These are phyloP conservation scores for Plenodomus tracheiphilus DNA, from an alignment of 2,329 filamentous ascomycete species.

Conservation along the genomic window DNA sequence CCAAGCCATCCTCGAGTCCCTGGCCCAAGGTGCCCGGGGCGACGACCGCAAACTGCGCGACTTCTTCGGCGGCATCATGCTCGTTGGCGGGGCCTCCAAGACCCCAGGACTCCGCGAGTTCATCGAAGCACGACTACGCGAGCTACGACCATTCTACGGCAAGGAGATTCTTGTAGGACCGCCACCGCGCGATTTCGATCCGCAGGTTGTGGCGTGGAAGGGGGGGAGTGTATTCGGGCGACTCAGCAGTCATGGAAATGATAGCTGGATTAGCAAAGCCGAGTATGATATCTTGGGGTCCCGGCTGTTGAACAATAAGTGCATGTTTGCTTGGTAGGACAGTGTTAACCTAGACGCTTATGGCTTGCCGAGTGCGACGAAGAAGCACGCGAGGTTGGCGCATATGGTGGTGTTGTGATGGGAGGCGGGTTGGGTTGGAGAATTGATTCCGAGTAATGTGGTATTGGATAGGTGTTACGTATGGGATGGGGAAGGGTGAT, in stretches of 20 bases:
- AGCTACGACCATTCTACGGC: slow-evolving; percentile 61
- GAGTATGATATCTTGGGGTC: slow-evolving; percentile 88
- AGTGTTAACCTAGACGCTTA: too few species aligned
- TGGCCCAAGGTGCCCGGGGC: slow-evolving; percentile 80
- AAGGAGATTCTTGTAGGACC: slow-evolving; percentile 70
- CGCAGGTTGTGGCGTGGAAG: slow-evolving; percentile 98
- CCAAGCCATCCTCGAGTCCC: slow-evolving; percentile 84
- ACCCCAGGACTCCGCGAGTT: slow-evolving; percentile 74
- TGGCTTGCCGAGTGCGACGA: too few species aligned
- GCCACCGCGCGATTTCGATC: slow-evolving; percentile 90
- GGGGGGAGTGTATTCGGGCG: slow-evolving; percentile 95
- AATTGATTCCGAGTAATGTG: too few species aligned
- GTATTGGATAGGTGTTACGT: too few species aligned
- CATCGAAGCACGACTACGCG: slow-evolving; percentile 79
- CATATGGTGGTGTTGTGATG: too few species aligned
- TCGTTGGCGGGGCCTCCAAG: slow-evolving; percentile 45
- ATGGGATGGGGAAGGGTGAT: too few species aligned
- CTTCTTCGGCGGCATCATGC: slow-evolving; percentile 57
- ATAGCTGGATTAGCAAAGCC: slow-evolving; percentile 86
- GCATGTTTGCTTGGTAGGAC: slow-evolving; percentile 47
- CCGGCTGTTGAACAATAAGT: slow-evolving; percentile 66
- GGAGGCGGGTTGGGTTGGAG: too few species aligned
- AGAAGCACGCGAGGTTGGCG: too few species aligned
- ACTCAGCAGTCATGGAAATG: slow-evolving; percentile 75
- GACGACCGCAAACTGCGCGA: slow-evolving; percentile 94